Percentiles rank a stretch among this genome's conserved stretches.
Conservation (phyloP, 1,284 basidiomycete species). For the Ustilago nuda region DNA sequence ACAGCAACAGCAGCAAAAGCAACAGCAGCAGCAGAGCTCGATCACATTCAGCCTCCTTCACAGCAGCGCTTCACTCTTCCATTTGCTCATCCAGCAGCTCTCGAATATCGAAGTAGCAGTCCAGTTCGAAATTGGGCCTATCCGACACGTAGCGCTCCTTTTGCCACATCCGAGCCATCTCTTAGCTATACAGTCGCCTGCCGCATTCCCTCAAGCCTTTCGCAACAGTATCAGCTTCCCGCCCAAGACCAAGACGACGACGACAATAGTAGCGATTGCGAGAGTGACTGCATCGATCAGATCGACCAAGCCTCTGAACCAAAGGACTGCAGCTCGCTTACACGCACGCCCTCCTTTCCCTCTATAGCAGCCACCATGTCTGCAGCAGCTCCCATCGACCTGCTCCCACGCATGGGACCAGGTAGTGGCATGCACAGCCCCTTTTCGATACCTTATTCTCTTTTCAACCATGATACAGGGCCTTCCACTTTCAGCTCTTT, state of each 20-base stretch:
- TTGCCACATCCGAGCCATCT: conserved; percentile 4
- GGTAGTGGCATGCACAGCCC: conserved; percentile 32
- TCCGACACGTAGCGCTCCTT: conserved; percentile 12
- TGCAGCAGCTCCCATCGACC: conserved; percentile 26
- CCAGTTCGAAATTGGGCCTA: conserved; percentile 4
- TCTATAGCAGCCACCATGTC: conserved; percentile 20
- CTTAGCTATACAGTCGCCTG: conserved; percentile 15
- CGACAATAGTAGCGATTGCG: conserved; percentile 1
- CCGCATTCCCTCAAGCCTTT: conserved; percentile 29
- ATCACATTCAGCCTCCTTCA: not conserved
- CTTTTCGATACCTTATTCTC: conserved; percentile 48
- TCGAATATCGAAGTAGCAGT: not conserved
- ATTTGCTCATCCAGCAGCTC: not conserved
- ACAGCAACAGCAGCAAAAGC: not conserved
- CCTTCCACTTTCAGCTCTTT: conserved; percentile 21
- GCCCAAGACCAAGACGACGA: not conserved
- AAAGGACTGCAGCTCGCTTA: not conserved
- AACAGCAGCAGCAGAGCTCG: not conserved
- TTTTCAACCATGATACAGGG: conserved; percentile 26
- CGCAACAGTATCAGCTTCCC: conserved; percentile 22
- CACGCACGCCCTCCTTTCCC: conserved; percentile 1
- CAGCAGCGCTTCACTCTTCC: conserved; percentile 25
- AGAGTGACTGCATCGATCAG: not conserved
- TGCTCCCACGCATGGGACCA: conserved; percentile 31
- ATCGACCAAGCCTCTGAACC: not conserved